Base-by-base conservation (phyloP, 805 yeast genomes). In the Saccharomycopsis vini region DNA sequence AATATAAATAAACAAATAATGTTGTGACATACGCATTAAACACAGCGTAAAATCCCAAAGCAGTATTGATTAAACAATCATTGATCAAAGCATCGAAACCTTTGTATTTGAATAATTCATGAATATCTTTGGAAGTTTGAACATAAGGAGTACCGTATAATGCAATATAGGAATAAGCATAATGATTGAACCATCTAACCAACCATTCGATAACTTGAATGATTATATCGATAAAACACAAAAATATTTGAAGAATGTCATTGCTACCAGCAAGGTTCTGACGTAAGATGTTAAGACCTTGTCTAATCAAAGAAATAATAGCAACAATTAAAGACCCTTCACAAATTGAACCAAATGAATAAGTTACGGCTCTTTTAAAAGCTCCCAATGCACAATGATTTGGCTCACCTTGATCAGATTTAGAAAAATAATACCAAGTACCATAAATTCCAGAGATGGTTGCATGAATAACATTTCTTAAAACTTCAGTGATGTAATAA, bases 321-420 rank as follows among this genome's bases (percentile, higher is more conserved):
- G 86, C 76, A 32, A 83, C 83, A 58, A 82, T 71, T 55, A 82
- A 61, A 2, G 87, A 81, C 0, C 96, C 95, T 56, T 85, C 82
- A 58, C 95, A 82, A 44, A 89, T 81, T 2, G 95, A 83, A 2
- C 97, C 97, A 56, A 88, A 81, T 7, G 95, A 85, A 58, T 79
- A 82, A 3, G 95, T 82, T 61, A 85, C 61, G 1, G 95, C 86
- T 52, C 95, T 72, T 54, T 69, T 75, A 52, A 88, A 76, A 2
- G 95, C 80, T 2, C 92, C 88, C 49, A 79, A 64, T 1, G 94
- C 92, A 3, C 95, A 90, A 67, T 73, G 71, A 54, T 58, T 70
- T 26, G 95, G 95, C 66, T 75, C 80, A 2, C 88, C 88, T 58
- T 81, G 81, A 57, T 80, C 87, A 10, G 87, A 75, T 44, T 69